Evolutionary conservation across 2,329 filamentous ascomycete genomes (phyloP), one percentile per base, ranked within the genome.

Genomic region (Trichoderma sp.): DNA sequence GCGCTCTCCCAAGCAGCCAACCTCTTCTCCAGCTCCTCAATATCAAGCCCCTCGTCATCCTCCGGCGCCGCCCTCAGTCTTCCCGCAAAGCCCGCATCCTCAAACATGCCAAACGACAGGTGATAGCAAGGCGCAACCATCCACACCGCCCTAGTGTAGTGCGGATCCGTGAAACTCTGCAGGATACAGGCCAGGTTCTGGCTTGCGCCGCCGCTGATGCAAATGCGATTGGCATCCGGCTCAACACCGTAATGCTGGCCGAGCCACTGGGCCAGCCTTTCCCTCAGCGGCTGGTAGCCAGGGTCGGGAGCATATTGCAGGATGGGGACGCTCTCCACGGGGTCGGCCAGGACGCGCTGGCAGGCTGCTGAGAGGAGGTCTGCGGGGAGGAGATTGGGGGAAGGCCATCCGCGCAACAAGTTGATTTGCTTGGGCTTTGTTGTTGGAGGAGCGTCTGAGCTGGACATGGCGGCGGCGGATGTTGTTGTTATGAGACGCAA

Each of bases 81-180:
- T 4, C 86, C 86, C 5, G 83, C 82, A 73, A 97, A 93, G 0
- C 93, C 91, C 5, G 89, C 85, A 79, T 97, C 94, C 69, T 92
- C 89, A 75, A 97, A 94, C 68, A 97, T 92, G n/a, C 90, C 86
- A 75, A 92, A 94, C 0, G 90, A 92, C n/a, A 97, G 83, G 79
- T 93, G 92, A 77, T 97, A 97, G 58, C 91, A 91, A 5, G 94
- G 94, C 24, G 91, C 89, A 1, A 94, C 88, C 79, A 94, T 87
- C 91, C 92, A 97, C 11, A 97, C 84, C 72, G 88, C 88, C 57
- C 86, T 83, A 1, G 94, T 97, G 75, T 89, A 91, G 2, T 83
- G 79, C 0, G 92, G 91, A 77, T 97, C 94, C 0, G 93, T 92
- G 76, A 91, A 97, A 35, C 91, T 91, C 78, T 91, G 88, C 61